A percentile compares a stretch with the other conserved stretches of the same genome.
phyloP scores from a whole-genome alignment of 148 eudicot species.

The Agrostemma githago region DNA sequence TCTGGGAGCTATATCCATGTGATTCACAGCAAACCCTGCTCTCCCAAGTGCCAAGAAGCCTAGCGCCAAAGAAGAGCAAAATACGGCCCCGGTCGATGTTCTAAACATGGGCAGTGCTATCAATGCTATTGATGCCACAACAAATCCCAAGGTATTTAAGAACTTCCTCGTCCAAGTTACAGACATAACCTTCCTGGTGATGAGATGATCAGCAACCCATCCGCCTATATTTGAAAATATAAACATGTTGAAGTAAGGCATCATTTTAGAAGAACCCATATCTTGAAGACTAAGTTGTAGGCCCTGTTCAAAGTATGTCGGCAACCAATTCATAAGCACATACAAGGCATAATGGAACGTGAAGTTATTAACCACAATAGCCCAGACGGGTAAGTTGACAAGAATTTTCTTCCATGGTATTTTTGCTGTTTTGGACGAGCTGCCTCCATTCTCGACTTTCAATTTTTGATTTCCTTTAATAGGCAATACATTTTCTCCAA shows the following conservation, averaged over 20 bases:
- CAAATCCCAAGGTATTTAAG: conserved; percentile 70
- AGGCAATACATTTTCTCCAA: conserved; percentile 71
- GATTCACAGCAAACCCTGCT: conserved; percentile 97
- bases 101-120: conserved; percentile 64
- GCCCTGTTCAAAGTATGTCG: conserved; percentile 86
- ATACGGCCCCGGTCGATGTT: conserved; percentile 68
- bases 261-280: conserved; percentile 90
- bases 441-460: conserved; percentile 50
- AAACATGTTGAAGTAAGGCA: conserved; percentile 78
- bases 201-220: conserved; percentile 71
- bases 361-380: conserved; percentile 87
- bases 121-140: conserved; percentile 73
- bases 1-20: conserved; percentile 96
- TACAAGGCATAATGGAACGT: conserved; percentile 94
- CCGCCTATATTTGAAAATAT: conserved; percentile 80
- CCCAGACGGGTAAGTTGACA: conserved; percentile 81
- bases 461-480: conserved; percentile 47
- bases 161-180: conserved; percentile 73
- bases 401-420: conserved; percentile 79
- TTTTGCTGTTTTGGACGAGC: conserved; percentile 31
- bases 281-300: conserved; percentile 85
- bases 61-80: conserved; percentile 90
- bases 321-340: conserved; percentile 95
- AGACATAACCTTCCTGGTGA: conserved; percentile 62
- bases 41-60: conserved; percentile 95